phyloP scores from a whole-genome alignment of 2,329 filamentous ascomycete species.

The Scedosporium dehoogii region DNA sequence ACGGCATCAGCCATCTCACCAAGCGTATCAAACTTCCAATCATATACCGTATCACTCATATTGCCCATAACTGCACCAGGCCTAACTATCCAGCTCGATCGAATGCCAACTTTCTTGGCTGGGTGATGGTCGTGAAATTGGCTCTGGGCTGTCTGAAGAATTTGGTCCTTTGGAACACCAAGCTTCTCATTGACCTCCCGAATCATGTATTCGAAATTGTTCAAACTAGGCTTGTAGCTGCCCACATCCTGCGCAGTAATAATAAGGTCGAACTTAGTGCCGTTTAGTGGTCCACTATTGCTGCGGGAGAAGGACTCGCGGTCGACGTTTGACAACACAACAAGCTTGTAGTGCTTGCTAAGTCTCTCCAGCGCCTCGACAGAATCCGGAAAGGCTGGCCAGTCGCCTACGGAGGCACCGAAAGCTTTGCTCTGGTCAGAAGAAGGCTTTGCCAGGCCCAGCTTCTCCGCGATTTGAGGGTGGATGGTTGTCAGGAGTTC shows the following conservation, averaged over 20 bases:
- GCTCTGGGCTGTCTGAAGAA: slow-evolving; percentile 60
- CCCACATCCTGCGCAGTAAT: slow-evolving; percentile 64
- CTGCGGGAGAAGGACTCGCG: slow-evolving; percentile 35
- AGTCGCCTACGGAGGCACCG: slow-evolving; percentile 40
- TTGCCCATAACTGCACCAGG: slow-evolving; percentile 29
- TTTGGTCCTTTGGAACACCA: slow-evolving; percentile 40
- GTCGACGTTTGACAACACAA: slow-evolving; percentile 46
- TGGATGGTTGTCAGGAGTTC: slow-evolving; percentile 43
- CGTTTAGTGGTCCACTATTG: slow-evolving; percentile 34
- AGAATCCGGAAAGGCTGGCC: slow-evolving; percentile 43
- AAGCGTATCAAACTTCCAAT: slow-evolving; percentile 47
- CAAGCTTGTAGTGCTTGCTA: slow-evolving; percentile 36
- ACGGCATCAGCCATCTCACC: slow-evolving; percentile 48
- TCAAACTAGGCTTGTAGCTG: slow-evolving; percentile 56
- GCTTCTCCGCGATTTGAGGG: slow-evolving; percentile 32
- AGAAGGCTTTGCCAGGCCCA: slow-evolving; percentile 25
- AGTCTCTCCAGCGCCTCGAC: slow-evolving; percentile 38
- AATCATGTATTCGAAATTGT: slow-evolving; percentile 59
- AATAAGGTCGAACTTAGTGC: slow-evolving; percentile 46
- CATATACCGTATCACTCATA: slow-evolving; percentile 29
- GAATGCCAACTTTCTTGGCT: slow-evolving; percentile 47
- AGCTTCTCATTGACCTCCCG: slow-evolving; percentile 41
- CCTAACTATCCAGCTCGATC: slow-evolving; percentile 51
- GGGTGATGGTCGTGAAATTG: slow-evolving; percentile 62
- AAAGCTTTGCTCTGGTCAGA: slow-evolving; percentile 35